A percentile compares a stretch with the other conserved stretches of the same genome.
phyloP scores from a whole-genome alignment of 1,284 basidiomycete species.

The Ustilago crameri region DNA sequence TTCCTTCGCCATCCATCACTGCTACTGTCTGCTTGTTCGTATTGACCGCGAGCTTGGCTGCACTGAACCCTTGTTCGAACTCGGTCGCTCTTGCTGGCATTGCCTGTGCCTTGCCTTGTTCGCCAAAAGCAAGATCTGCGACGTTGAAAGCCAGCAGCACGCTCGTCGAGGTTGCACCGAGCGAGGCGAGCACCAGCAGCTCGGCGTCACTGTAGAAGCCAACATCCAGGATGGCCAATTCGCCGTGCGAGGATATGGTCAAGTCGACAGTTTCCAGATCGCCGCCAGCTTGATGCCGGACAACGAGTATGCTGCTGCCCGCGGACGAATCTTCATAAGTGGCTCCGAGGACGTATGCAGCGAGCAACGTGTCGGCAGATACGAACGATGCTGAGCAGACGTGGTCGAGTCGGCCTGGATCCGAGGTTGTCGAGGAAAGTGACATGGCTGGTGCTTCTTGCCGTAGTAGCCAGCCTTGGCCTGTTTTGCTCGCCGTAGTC shows the following conservation, averaged over 20 bases:
- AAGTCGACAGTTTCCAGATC: constrained; percentile 3
- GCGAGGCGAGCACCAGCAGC: constrained; percentile 23
- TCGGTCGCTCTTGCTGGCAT: constrained; percentile 22
- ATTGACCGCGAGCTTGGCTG: constrained; percentile 32
- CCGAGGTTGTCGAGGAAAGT: constrained; percentile 9
- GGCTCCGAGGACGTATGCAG: constrained; percentile 12
- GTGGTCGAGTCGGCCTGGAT: neutral
- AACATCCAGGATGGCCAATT: constrained; percentile 22
- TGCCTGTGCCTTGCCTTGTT: neutral
- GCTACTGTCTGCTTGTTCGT: constrained; percentile 38
- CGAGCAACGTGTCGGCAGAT: constrained; percentile 2
- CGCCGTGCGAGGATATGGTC: neutral
- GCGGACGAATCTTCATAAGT: neutral
- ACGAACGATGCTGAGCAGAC: constrained; percentile 8
- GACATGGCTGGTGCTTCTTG: constrained; percentile 20
- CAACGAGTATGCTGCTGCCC: constrained; percentile 5
- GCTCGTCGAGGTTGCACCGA: constrained; percentile 4
- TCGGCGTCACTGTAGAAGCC: constrained; percentile 29
- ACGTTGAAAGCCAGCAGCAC: constrained; percentile 17
- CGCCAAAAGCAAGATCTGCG: constrained; percentile 12
- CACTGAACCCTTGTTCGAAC: constrained; percentile 22
- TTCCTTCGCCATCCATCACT: constrained; percentile 17
- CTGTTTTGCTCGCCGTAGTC: neutral
- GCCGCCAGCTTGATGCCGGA: constrained; percentile 2
- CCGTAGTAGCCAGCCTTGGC: neutral